Percentiles rank a stretch among this genome's conserved stretches.
phyloP scores from a whole-genome alignment of 2,329 filamentous ascomycete genomes.

The Chaetomiaceae sp. region DNA sequence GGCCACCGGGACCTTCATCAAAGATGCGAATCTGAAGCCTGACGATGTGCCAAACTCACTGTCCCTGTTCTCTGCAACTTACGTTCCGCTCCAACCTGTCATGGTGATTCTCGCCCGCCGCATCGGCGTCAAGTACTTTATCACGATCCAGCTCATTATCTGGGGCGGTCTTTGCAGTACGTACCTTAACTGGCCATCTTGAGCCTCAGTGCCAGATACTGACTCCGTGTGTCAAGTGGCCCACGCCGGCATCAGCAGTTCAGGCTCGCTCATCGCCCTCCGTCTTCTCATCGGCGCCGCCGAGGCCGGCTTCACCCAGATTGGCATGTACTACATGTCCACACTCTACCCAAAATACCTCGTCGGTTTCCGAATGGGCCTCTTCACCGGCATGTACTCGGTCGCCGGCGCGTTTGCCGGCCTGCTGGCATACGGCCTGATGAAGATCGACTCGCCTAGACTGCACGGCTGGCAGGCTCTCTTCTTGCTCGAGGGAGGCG shows the following conservation, averaged over 20 bases:
- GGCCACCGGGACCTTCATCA: slow-evolving; percentile 1
- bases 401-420: slow-evolving; percentile 7
- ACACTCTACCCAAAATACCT: background rate
- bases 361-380: background rate
- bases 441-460: background rate
- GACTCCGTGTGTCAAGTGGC: too few species aligned
- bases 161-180: slow-evolving; percentile 7
- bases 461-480: slow-evolving; percentile 1
- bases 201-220: too few species aligned
- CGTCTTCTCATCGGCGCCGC: slow-evolving; percentile 2
- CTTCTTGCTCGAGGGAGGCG: background rate
- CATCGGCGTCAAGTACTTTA: background rate
- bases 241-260: background rate
- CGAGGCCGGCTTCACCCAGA: slow-evolving; percentile 8
- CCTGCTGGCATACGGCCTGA: slow-evolving; percentile 2
- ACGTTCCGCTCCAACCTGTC: slow-evolving; percentile 5
- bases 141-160: background rate
- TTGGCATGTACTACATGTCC: slow-evolving; percentile 5
- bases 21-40: slow-evolving; percentile 5
- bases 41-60: slow-evolving; percentile 5
- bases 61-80: slow-evolving; percentile 5
- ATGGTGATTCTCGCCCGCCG: background rate
- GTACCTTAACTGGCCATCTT: too few species aligned
- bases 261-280: background rate
- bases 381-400: slow-evolving; percentile 3